phyloP scores from a whole-genome alignment of 2,329 filamentous ascomycete genomes.

The Rhinocladiella similis region DNA sequence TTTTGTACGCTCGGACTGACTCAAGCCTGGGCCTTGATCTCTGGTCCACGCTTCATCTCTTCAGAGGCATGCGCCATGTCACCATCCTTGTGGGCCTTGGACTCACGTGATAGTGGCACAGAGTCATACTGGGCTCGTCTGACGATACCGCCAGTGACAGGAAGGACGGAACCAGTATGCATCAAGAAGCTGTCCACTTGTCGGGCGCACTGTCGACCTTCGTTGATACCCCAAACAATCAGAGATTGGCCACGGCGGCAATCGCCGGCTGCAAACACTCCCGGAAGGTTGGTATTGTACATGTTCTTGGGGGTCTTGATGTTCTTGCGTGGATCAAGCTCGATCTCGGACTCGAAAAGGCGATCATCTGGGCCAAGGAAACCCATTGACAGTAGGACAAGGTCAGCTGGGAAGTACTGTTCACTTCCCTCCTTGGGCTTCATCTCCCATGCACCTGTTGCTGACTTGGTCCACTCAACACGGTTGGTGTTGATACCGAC shows the following conservation, averaged over 20 bases:
- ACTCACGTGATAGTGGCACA: slow-evolving; percentile 33
- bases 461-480: slow-evolving; percentile 92
- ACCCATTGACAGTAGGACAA: slow-evolving; percentile 94
- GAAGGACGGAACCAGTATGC: slow-evolving; percentile 71
- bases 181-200: slow-evolving; percentile 89
- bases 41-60: slow-evolving; percentile 19
- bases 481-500: slow-evolving; percentile 95
- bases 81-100: slow-evolving; percentile 22
- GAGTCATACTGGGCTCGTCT: slow-evolving; percentile 66
- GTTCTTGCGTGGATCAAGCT: slow-evolving; percentile 91
- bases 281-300: slow-evolving; percentile 83
- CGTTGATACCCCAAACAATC: slow-evolving; percentile 98
- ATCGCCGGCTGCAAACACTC: slow-evolving; percentile 92
- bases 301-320: slow-evolving; percentile 88
- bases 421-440: slow-evolving; percentile 92
- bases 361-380: slow-evolving; percentile 93
- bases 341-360: slow-evolving; percentile 81
- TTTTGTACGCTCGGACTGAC: not conserved
- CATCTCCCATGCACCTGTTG: slow-evolving; percentile 95
- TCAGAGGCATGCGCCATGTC: slow-evolving; percentile 27
- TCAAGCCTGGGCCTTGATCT: slow-evolving; percentile 18
- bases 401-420: slow-evolving; percentile 93
- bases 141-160: slow-evolving; percentile 89
- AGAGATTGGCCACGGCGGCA: slow-evolving; percentile 92
- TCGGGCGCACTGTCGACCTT: slow-evolving; percentile 87